phyloP scores from a whole-genome alignment of 2,329 filamentous ascomycete genomes.

The Monosporascus sp. region DNA sequence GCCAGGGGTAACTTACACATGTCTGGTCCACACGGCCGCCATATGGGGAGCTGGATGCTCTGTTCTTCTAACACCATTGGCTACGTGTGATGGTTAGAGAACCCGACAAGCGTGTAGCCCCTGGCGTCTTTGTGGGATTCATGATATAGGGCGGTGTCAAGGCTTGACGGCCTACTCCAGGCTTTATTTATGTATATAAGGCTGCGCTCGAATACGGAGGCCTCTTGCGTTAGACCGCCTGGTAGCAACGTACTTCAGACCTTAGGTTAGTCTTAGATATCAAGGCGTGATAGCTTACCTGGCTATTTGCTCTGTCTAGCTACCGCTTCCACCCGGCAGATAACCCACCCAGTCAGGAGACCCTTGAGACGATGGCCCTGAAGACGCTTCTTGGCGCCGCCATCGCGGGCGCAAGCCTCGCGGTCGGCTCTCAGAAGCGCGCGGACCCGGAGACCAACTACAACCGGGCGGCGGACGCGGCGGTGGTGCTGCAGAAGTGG shows the following conservation, averaged over 20 bases:
- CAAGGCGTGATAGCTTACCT: not conserved
- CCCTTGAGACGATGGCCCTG: not conserved
- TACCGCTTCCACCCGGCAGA: not conserved
- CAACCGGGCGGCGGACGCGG: conserved; percentile 26
- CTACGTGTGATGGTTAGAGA: not conserved
- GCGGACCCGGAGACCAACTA: conserved; percentile 24
- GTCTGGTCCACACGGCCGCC: not conserved
- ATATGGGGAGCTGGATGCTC: not conserved
- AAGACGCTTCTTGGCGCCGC: not conserved
- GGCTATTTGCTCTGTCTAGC: not conserved
- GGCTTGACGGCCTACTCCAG: no score
- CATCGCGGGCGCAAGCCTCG: not conserved
- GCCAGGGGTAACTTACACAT: not conserved
- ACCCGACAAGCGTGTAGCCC: no score
- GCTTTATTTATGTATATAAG: no score
- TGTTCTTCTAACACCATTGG: not conserved
- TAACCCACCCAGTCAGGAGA: not conserved
- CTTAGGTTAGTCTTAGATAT: no score
- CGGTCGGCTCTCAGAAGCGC: not conserved
- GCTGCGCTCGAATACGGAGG: no score
- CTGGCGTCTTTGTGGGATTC: no score
- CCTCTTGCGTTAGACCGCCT: no score
- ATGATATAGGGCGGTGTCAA: no score
- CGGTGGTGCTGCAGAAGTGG: conserved; percentile 49
- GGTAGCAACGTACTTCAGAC: no score